Base-by-base conservation (phyloP, 139 green algal species). In the Ettlia oleoabundans region DNA sequence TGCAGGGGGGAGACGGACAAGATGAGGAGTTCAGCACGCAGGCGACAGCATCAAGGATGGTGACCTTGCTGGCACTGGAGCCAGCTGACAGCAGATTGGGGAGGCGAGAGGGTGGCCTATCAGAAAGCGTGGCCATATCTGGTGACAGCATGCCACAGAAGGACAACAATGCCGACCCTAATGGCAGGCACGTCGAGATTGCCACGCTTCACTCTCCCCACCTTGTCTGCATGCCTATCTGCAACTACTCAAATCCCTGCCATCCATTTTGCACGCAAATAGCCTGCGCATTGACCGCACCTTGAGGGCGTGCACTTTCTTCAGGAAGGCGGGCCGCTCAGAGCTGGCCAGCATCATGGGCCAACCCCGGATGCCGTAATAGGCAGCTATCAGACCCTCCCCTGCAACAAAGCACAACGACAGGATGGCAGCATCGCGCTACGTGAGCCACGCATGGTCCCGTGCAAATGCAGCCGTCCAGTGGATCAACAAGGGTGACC, bases 291-390 rank as follows among this genome's bases (percentile, higher is more conserved):
- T 10, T 28, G 55, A 15, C 9, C 52, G 2, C 37, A 69, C 41
- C 80, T 91, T 91, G 2, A 82, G 70, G 1, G 55, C 64, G 58
- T 91, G 69, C 26, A 91, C 67, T 30, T 90, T 90, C 24, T 79
- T 63, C n/a, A 88, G 75, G 52, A 91, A 91, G 18, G 51, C 68
- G 35, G 32, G 42, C 6, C 87, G 75, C 26, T 91, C 87, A 2
- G 55, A 68, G 19, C 55, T 84, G 43, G 76, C 53, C 43, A 91
- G 70, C 75, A 88, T 86, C 38, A 88, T 84, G 8, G 87, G 87
- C 87, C 87, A 91, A 22, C 87, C 87, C 6, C 40, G 28, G 43
- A 71, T 78, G 35, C 1, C 6, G 53, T 69, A 88, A 22, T 77
- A 85, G 6, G 78, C 71, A 32, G 70, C 70, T 1, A 87, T 66